Evolutionary conservation across 306 rosid species (phyloP).

Genomic region (Dryas octopetala): DNA sequence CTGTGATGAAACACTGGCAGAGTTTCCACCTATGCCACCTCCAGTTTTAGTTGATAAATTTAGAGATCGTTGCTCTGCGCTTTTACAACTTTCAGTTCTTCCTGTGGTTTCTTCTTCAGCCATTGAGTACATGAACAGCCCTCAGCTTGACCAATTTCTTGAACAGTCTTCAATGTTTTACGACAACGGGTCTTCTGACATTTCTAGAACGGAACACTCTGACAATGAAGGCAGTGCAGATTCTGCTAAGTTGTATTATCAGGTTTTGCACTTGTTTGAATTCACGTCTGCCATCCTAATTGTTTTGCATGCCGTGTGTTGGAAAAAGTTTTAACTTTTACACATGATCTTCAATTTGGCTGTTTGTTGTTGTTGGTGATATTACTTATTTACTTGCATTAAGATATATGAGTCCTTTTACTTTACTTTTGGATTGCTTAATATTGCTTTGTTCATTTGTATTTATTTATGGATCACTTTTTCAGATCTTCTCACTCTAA

Average conservation of each 20-base stretch:
- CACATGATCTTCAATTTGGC: slow-evolving; percentile 13
- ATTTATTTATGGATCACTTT: not conserved
- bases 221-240: slow-evolving; percentile 50
- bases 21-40: slow-evolving; percentile 73
- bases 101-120: slow-evolving; percentile 67
- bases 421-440: not conserved
- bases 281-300: not conserved
- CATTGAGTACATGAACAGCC: slow-evolving; percentile 50
- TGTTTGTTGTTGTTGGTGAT: slow-evolving; percentile 10
- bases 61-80: slow-evolving; percentile 56
- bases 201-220: slow-evolving; percentile 41
- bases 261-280: slow-evolving; percentile 46
- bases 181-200: slow-evolving; percentile 43
- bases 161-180: slow-evolving; percentile 42
- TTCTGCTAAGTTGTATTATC: slow-evolving; percentile 55
- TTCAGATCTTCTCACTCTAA: slow-evolving; percentile 5
- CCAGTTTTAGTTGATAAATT: slow-evolving; percentile 61
- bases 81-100: slow-evolving; percentile 65
- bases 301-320: not conserved
- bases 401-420: not conserved
- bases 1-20: slow-evolving; percentile 72
- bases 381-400: not conserved
- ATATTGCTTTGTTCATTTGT: not conserved
- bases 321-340: not conserved
- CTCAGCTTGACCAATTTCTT: slow-evolving; percentile 66